A percentile compares a stretch with the other conserved stretches of the same genome.
phyloP scores from a whole-genome alignment of 2,329 filamentous ascomycete species.

The Venturia effusa region DNA sequence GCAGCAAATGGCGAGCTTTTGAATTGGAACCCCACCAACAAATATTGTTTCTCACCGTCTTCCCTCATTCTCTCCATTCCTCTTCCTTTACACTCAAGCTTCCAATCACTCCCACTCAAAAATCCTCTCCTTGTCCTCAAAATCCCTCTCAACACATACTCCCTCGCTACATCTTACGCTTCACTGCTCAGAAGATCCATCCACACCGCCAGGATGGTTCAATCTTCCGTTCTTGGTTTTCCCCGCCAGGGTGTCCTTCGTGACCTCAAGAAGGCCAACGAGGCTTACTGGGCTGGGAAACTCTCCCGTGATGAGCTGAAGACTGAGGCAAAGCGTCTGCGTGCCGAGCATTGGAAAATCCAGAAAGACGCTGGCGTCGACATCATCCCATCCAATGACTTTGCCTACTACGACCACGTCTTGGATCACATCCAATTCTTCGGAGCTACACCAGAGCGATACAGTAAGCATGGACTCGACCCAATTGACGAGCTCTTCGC shows the following conservation, averaged over 20 bases:
- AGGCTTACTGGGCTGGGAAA: slow-evolving; percentile 96
- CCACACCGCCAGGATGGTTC: slow-evolving; percentile 30
- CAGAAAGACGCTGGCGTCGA: slow-evolving; percentile 98
- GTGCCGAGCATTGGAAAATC: slow-evolving; percentile 97
- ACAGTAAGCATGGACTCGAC: slow-evolving; percentile 81
- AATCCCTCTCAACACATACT: neutral
- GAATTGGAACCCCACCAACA: neutral
- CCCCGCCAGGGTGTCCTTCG: slow-evolving; percentile 96
- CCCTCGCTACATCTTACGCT: neutral
- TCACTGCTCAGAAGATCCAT: neutral
- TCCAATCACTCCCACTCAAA: neutral
- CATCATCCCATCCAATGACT: slow-evolving; percentile 98
- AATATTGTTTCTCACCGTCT: neutral
- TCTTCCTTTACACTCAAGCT: neutral
- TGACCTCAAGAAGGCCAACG: slow-evolving; percentile 99
- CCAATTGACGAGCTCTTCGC: slow-evolving; percentile 96
- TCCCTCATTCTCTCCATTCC: no score
- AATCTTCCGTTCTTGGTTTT: slow-evolving; percentile 82
- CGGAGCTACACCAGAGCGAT: slow-evolving; percentile 84
- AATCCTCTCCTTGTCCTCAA: neutral
- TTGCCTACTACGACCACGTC: slow-evolving; percentile 96
- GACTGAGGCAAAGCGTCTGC: slow-evolving; percentile 90
- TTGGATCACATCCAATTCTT: slow-evolving; percentile 98
- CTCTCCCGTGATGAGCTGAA: slow-evolving; percentile 84
- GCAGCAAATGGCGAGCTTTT: neutral